Conservation (phyloP, 2,329 filamentous ascomycete species). For the Fusarium tanahbumbuense region DNA sequence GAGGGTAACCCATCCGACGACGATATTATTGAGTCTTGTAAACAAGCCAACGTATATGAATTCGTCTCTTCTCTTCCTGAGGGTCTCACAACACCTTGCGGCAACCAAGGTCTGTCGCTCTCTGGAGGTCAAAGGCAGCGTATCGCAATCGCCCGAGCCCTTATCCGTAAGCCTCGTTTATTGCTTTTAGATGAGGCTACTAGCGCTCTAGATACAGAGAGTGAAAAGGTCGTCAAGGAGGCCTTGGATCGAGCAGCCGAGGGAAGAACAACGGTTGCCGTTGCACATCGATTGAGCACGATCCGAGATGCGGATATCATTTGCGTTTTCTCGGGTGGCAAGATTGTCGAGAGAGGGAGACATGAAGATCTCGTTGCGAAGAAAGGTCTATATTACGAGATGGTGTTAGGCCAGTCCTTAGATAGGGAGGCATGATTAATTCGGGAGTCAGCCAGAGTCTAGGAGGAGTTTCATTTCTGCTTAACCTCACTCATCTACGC, state of each 20-base stretch:
- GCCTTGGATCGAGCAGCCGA: slow-evolving; percentile 64
- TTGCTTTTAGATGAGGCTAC: slow-evolving; percentile 82
- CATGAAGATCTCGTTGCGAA: slow-evolving; percentile 67
- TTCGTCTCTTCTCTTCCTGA: slow-evolving; percentile 68
- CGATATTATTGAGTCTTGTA: slow-evolving; percentile 61
- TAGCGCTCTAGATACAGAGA: slow-evolving; percentile 70
- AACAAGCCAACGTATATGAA: slow-evolving; percentile 66
- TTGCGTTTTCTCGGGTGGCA: slow-evolving; percentile 64
- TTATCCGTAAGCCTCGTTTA: slow-evolving; percentile 73
- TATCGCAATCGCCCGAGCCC: slow-evolving; percentile 77
- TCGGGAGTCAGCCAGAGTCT: neutral
- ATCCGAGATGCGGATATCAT: slow-evolving; percentile 71
- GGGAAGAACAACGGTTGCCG: slow-evolving; percentile 68
- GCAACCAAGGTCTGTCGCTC: slow-evolving; percentile 74
- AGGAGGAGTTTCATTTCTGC: neutral
- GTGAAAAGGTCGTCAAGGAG: slow-evolving; percentile 72
- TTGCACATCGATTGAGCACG: slow-evolving; percentile 70
- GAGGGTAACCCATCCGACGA: slow-evolving; percentile 48
- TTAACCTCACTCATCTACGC: neutral
- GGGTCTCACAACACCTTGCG: slow-evolving; percentile 72
- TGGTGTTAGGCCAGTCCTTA: slow-evolving; percentile 61
- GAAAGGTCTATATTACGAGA: slow-evolving; percentile 63
- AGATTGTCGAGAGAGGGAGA: slow-evolving; percentile 68
- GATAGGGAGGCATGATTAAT: slow-evolving; percentile 49
- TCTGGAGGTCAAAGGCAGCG: slow-evolving; percentile 80